phyloP scores from a whole-genome alignment of 2,329 filamentous ascomycete species.

The Aspergillus hiratsukae region DNA sequence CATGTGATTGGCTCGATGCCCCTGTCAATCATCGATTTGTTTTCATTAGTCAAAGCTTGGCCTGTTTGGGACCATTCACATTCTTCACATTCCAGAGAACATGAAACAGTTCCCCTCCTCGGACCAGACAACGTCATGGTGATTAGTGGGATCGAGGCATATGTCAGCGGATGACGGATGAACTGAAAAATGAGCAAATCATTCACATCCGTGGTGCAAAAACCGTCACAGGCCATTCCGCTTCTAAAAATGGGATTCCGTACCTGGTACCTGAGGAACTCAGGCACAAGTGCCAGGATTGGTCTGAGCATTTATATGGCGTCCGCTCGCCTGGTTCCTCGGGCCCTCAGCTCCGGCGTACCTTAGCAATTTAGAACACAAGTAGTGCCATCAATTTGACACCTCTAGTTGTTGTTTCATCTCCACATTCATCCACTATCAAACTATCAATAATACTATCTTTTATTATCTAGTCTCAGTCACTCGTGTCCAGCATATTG shows the following conservation, averaged over 20 bases:
- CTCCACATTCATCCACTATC: not conserved
- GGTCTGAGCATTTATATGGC: not conserved
- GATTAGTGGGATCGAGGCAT: not conserved
- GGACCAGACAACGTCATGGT: not conserved
- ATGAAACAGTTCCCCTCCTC: slow-evolving; percentile 2
- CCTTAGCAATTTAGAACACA: not conserved
- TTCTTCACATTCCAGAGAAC: not conserved
- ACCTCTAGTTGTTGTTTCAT: not conserved
- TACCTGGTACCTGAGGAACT: not conserved
- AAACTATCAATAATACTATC: slow-evolving; percentile 1
- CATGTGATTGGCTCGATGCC: slow-evolving; percentile 4
- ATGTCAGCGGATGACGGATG: not conserved
- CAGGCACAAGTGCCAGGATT: not conserved
- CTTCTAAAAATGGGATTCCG: not conserved
- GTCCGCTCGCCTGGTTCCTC: not conserved
- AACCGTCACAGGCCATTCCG: not conserved
- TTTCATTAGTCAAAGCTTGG: slow-evolving; percentile 21
- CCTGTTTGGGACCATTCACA: slow-evolving; percentile 4
- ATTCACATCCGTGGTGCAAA: not conserved
- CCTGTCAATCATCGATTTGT: not conserved
- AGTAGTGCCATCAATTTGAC: not conserved
- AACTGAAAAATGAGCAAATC: not conserved
- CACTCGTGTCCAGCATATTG: not conserved
- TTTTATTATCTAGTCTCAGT: not conserved
- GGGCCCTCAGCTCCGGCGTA: not conserved